Percentiles rank a stretch among this genome's conserved stretches.
phyloP scores from a whole-genome alignment of 441 rosid genomes.

The Flueggea neowawraea region DNA sequence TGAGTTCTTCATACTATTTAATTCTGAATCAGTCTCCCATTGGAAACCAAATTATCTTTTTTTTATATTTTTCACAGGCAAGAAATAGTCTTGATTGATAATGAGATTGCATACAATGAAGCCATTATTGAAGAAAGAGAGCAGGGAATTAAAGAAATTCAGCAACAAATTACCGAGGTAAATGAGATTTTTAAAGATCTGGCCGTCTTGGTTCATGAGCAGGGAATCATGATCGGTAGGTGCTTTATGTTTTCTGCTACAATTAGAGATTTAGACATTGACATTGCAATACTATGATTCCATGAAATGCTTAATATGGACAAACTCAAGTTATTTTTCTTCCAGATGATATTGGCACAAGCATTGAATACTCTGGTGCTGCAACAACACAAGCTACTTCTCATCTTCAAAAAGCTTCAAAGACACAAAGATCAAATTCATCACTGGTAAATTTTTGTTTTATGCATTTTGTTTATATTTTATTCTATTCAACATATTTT shows the following conservation, averaged over 20 bases:
- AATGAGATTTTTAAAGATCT: constrained; percentile 92
- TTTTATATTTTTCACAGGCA: constrained; percentile 47
- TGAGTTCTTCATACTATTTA: too few relatives aligned
- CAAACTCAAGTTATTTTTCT: background rate
- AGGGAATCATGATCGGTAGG: constrained; percentile 82
- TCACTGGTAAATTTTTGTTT: constrained; percentile 54
- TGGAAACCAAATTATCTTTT: too few relatives aligned
- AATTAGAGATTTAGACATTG: background rate
- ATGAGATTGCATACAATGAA: constrained; percentile 88
- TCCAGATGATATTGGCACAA: constrained; percentile 65
- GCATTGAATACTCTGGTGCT: constrained; percentile 47
- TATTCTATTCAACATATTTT: background rate
- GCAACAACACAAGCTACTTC: constrained; percentile 51
- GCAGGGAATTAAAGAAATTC: constrained; percentile 86
- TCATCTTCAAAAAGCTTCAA: constrained; percentile 60
- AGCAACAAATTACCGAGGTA: constrained; percentile 92
- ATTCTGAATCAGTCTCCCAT: too few relatives aligned
- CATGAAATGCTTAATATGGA: background rate
- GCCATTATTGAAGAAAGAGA: constrained; percentile 97
- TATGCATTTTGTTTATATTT: background rate
- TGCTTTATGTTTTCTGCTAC: constrained; percentile 3
- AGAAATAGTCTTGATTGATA: constrained; percentile 75
- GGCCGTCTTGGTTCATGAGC: constrained; percentile 87
- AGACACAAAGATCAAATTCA: constrained; percentile 67
- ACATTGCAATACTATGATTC: background rate